Evolutionary conservation across 2,329 filamentous ascomycete genomes (phyloP), one percentile per base, ranked within the genome.

Genomic region (Phaeosphaeria sp.): DNA sequence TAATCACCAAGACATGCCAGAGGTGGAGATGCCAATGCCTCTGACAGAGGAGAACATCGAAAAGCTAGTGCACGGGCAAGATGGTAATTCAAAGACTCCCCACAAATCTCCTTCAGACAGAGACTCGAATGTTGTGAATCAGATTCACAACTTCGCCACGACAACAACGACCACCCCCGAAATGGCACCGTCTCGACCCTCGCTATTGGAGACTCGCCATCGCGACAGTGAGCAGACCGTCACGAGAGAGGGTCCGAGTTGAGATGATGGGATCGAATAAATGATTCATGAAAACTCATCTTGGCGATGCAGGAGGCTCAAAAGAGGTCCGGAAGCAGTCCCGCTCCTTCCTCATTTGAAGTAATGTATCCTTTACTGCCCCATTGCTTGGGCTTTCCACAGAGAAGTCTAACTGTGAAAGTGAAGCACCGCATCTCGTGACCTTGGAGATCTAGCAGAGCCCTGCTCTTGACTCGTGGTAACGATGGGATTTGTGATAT

Each of bases 11-110:
- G 66, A 63, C 17, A 25, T 23, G 50, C 46, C 36, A 7, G 56
- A 65, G 13, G 57, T 50, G 15, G 65, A 64, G 20, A 59, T 61
- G 15, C 68, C 69, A 7, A 69, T 73, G 55, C 75, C 73, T 42
- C 63, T 78, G 49, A 78, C 75, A 1, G 65, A 68, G 58, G 76
- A 75, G 50, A 77, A 77, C 57, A 74, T 77, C 54, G 68, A 74
- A 62, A 72, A 65, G 50, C 58, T 77, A 10, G 63, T 60, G n/a
- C 65, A 72, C 39, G 72, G 71, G 53, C 69, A 70, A 46, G 71
- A 74, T 42, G 58, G 48, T 11, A 68, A 67, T 15, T 57, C 56
- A 9, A 27, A 46, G 17, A 51, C 56, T n/a, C 27, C 57, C 52
- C 65, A 56, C 20, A 63, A 56, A 27, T 17, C 54, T 13, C 56